phyloP scores from a whole-genome alignment of 768 basidiomycete species.

The Gautieria morchelliformis region DNA sequence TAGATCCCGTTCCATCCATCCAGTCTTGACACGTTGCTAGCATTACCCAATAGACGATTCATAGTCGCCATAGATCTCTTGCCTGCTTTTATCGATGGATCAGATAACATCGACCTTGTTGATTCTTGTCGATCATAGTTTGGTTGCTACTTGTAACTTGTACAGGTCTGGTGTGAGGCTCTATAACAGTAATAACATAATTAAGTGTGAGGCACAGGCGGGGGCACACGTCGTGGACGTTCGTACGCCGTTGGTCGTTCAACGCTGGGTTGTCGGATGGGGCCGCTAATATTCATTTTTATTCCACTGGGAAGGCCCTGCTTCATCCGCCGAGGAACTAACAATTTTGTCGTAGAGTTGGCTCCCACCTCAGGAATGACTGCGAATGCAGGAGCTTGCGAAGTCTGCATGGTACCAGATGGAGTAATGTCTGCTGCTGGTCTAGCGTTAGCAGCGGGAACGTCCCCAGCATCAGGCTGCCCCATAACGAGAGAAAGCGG shows the following conservation, averaged over 20 bases:
- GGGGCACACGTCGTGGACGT: background rate
- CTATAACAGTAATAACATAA: background rate
- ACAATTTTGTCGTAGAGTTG: background rate
- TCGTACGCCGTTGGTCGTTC: background rate
- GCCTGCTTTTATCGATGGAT: no score
- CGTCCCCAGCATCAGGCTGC: background rate
- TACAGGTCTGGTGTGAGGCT: background rate
- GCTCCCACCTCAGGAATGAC: background rate
- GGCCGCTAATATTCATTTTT: background rate
- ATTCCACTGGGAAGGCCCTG: background rate
- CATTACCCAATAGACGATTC: no score
- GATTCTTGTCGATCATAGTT: background rate
- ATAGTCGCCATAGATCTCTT: no score
- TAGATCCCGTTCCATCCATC: no score
- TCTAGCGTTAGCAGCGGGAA: background rate
- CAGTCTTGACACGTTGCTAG: no score
- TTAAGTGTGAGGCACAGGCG: background rate
- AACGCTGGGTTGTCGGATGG: background rate
- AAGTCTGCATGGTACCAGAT: background rate
- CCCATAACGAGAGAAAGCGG: background rate
- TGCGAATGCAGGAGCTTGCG: background rate
- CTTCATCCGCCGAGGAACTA: background rate
- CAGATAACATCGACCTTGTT: background rate
- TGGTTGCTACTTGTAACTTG: background rate
- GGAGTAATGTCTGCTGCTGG: background rate